A percentile compares a stretch with the other conserved stretches of the same genome.
Evolutionary conservation across 2,329 filamentous ascomycete species (phyloP).

Genomic region (Aschersonia sp.): DNA sequence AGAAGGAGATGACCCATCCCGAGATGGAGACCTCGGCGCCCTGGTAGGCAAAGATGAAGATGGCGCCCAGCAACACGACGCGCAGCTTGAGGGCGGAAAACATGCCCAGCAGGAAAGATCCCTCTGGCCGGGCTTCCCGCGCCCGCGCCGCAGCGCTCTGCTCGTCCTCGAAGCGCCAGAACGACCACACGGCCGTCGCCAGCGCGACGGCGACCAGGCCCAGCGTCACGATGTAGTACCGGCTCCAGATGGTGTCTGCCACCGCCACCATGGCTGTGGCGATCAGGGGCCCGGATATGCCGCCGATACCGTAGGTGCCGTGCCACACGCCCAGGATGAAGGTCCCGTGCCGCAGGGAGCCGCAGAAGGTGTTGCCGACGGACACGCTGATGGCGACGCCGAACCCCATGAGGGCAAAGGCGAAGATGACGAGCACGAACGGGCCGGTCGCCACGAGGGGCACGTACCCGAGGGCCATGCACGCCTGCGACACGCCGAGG

Average conservation of each 20-base stretch:
- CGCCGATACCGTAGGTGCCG: constrained; percentile 53
- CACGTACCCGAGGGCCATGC: constrained; percentile 47
- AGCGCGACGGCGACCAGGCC: constrained; percentile 41
- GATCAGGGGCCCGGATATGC: constrained; percentile 53
- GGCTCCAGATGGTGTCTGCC: constrained; percentile 46
- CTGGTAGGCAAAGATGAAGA: constrained; percentile 80
- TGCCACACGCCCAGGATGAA: constrained; percentile 47
- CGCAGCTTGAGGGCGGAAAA: constrained; percentile 33
- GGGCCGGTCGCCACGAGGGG: constrained; percentile 54
- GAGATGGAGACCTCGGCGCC: constrained; percentile 73
- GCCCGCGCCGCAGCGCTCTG: constrained; percentile 19
- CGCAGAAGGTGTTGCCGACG: constrained; percentile 44
- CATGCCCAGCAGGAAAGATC: constrained; percentile 23
- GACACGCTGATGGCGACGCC: constrained; percentile 41
- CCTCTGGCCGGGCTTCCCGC: constrained; percentile 9
- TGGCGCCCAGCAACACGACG: constrained; percentile 56
- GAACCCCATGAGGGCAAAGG: constrained; percentile 55
- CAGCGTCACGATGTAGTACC: constrained; percentile 58
- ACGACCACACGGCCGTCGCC: constrained; percentile 49
- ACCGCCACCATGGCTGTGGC: constrained; percentile 58
- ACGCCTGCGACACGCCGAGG: constrained; percentile 40
- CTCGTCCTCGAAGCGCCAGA: constrained; percentile 56
- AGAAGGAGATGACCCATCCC: constrained; percentile 76
- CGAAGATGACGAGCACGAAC: constrained; percentile 50
- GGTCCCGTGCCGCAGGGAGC: constrained; percentile 36